Percentiles rank a stretch among this genome's conserved stretches.
These are phyloP conservation scores for Aphanomyces euteiches DNA, from an alignment of 352 stramenopile genomes.

Conservation along the genomic window DNA sequence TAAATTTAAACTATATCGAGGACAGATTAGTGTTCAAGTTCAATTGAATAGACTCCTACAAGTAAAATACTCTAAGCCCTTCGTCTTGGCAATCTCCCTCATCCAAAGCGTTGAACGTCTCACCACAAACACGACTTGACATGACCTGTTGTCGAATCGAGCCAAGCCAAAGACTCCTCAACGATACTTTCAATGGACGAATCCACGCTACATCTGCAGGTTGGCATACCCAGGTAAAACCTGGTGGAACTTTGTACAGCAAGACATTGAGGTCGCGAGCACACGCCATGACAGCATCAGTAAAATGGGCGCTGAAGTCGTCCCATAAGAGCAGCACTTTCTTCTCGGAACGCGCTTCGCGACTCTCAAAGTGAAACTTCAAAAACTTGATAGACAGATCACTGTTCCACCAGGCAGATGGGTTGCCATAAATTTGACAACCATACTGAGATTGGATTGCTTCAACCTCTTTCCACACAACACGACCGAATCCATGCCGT, in stretches of 20 bases:
- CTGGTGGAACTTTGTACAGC: constrained; percentile 26
- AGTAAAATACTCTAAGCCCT: no score
- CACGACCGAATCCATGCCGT: constrained; percentile 34
- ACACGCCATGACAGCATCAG: constrained; percentile 4
- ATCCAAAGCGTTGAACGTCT: no score
- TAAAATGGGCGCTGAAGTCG: constrained; percentile 30
- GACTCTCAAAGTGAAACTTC: constrained; percentile 37
- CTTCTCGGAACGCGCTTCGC: background rate
- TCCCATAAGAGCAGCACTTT: constrained; percentile 36
- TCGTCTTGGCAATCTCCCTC: no score
- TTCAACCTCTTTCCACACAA: constrained; percentile 32
- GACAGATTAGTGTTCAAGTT: no score
- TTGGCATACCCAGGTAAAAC: constrained; percentile 36
- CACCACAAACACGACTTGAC: no score
- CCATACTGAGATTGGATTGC: constrained; percentile 14
- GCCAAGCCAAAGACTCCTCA: constrained; percentile 26
- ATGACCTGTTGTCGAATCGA: background rate
- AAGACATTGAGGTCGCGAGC: constrained; percentile 29
- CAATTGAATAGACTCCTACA: no score
- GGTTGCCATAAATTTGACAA: constrained; percentile 34
- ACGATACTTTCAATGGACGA: constrained; percentile 33
- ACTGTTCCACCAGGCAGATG: constrained; percentile 34
- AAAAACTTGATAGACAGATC: constrained; percentile 34
- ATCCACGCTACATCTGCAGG: constrained; percentile 35
- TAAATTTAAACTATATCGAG: no score